Evolutionary conservation across 371 early-diverging fungal genomes (phyloP).

Genomic region (Lichtheimia ornata): DNA sequence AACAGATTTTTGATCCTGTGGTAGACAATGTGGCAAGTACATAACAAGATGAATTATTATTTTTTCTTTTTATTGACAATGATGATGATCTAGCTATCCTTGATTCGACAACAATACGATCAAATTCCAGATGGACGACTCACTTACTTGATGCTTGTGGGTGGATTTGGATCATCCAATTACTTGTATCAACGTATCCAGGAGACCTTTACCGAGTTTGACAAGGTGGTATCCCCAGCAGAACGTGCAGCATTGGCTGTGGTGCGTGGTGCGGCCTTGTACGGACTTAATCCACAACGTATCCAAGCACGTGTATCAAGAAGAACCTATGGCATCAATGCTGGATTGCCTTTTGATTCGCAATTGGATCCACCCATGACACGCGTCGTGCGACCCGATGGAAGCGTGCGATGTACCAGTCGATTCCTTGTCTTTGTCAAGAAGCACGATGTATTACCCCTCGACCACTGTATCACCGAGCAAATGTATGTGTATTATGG

Average conservation of each 20-base stretch:
- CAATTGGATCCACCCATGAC: conserved; percentile 28
- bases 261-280: conserved; percentile 53
- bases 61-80: conserved; percentile 2
- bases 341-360: conserved; percentile 57
- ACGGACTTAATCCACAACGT: conserved; percentile 52
- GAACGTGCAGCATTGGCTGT: conserved; percentile 47
- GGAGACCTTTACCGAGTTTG: conserved; percentile 25
- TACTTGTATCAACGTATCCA: conserved; percentile 43
- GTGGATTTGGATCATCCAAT: conserved; percentile 53
- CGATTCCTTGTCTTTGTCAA: conserved; percentile 45
- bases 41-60: background rate
- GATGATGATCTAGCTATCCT: conserved; percentile 25
- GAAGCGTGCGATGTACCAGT: conserved; percentile 44
- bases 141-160: conserved; percentile 42
- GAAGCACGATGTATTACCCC: conserved; percentile 39
- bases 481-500: conserved; percentile 55
- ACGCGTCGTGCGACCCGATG: conserved; percentile 44
- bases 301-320: conserved; percentile 57
- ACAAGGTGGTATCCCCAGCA: conserved; percentile 44
- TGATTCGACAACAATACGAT: conserved; percentile 35
- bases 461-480: conserved; percentile 47
- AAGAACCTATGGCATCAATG: conserved; percentile 64
- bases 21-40: conserved; percentile 47
- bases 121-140: conserved; percentile 27
- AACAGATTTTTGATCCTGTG: conserved; percentile 61